A percentile compares a stretch with the other conserved stretches of the same genome.
These are phyloP conservation scores for Beta corolliflora DNA, from an alignment of 179 eudicot genomes.

Conservation along the genomic window DNA sequence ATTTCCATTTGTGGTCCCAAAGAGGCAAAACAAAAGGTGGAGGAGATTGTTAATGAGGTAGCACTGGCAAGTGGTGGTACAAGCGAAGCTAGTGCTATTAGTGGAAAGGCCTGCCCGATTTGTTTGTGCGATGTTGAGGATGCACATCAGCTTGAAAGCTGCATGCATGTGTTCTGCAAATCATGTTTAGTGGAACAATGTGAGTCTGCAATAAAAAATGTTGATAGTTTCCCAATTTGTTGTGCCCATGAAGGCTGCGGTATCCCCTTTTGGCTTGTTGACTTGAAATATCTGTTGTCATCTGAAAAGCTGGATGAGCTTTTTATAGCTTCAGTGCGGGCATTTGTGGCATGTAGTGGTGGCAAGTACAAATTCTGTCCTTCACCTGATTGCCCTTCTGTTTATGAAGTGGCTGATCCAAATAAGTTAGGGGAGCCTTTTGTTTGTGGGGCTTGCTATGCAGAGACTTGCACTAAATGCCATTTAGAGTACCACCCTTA, in stretches of 20 bases:
- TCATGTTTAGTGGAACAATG: conserved; percentile 82
- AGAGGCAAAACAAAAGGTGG: conserved; percentile 67
- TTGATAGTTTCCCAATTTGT: conserved; percentile 66
- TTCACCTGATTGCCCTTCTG: conserved; percentile 90
- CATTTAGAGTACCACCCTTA: conserved; percentile 78
- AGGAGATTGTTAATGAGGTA: conserved; percentile 58
- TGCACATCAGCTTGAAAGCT: conserved; percentile 57
- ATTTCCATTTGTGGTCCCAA: conserved; percentile 56
- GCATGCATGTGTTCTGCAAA: conserved; percentile 69
- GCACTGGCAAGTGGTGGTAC: conserved; percentile 43
- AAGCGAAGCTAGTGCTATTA: conserved; percentile 14
- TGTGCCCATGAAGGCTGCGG: conserved; percentile 66
- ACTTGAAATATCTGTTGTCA: conserved; percentile 54
- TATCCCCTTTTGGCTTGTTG: conserved; percentile 51
- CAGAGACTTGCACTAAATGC: conserved; percentile 77
- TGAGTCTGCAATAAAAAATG: conserved; percentile 76
- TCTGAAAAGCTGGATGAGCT: conserved; percentile 76
- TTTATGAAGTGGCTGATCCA: conserved; percentile 52
- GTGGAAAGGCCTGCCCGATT: conserved; percentile 58
- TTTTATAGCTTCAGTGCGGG: conserved; percentile 68
- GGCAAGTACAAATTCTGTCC: conserved; percentile 79
- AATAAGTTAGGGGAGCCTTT: conserved; percentile 46
- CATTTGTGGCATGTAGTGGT: conserved; percentile 64
- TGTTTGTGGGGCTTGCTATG: conserved; percentile 77
- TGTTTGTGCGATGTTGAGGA: conserved; percentile 88